Evolutionary conservation across 2,329 filamentous ascomycete genomes (phyloP).

Genomic region (Paecilomyces formosus): DNA sequence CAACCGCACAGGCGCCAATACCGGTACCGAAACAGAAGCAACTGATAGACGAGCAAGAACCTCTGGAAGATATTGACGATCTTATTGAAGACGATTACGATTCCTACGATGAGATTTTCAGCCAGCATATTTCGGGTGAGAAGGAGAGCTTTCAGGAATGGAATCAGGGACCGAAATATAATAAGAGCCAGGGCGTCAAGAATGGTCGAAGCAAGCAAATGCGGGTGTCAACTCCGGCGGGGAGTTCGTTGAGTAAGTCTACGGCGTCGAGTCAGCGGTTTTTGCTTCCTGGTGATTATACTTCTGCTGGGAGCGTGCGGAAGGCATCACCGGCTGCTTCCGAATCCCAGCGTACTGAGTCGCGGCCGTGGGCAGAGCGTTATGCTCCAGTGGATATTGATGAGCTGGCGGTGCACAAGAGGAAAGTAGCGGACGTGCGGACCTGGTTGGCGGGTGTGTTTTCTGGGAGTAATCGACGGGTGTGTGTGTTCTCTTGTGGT

Average conservation of each 20-base stretch:
- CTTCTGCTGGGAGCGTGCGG: slow-evolving; percentile 7
- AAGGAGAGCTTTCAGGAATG: slow-evolving; percentile 3
- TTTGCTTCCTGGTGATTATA: slow-evolving; percentile 1
- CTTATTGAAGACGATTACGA: slow-evolving; percentile 35
- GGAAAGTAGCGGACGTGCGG: slow-evolving; percentile 79
- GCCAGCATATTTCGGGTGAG: slow-evolving; percentile 21
- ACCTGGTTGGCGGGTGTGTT: slow-evolving; percentile 74
- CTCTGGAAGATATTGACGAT: slow-evolving; percentile 24
- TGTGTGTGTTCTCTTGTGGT: slow-evolving; percentile 13
- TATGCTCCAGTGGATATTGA: slow-evolving; percentile 69
- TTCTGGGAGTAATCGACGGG: slow-evolving; percentile 42
- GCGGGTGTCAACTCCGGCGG: neutral
- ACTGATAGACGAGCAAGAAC: neutral
- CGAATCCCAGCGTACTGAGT: slow-evolving; percentile 43
- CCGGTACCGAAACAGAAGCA: slow-evolving; percentile 7
- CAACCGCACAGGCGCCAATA: slow-evolving; percentile 10
- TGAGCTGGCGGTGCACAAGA: slow-evolving; percentile 90
- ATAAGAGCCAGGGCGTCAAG: neutral
- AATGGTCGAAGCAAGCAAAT: slow-evolving; percentile 4
- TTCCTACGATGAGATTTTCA: slow-evolving; percentile 29
- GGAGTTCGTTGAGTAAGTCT: neutral
- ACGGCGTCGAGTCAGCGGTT: neutral
- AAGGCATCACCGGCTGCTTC: slow-evolving; percentile 16
- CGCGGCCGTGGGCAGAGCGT: slow-evolving; percentile 77
- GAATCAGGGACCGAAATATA: neutral